A percentile compares a stretch with the other conserved stretches of the same genome.
Evolutionary conservation across 495 filamentous ascomycete species (phyloP).

Genomic region (Aspergillus bridgeri): DNA sequence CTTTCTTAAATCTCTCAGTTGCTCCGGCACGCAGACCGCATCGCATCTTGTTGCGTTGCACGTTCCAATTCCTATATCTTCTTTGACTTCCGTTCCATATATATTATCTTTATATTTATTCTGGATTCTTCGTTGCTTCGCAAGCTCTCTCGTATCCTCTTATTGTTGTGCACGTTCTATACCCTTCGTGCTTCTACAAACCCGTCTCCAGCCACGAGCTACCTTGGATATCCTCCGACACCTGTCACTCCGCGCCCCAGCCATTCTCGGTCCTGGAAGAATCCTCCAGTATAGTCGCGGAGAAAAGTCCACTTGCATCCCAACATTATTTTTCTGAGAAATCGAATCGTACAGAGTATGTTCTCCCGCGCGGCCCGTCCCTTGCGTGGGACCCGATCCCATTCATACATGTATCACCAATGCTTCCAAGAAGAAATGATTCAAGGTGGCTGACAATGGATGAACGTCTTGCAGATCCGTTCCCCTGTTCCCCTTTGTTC

Average conservation of each 20-base stretch:
- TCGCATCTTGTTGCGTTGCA: neutral
- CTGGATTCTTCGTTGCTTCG: neutral
- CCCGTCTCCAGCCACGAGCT: neutral
- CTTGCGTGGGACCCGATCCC: conserved; percentile 10
- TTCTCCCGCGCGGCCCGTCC: conserved; percentile 16
- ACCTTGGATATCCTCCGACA: neutral
- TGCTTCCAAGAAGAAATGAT: neutral
- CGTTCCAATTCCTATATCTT: neutral
- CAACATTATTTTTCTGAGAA: neutral
- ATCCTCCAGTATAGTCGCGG: neutral
- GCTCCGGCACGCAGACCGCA: no score
- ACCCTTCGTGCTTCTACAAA: neutral
- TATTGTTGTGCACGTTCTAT: neutral
- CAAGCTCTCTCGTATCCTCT: neutral
- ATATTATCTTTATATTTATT: neutral
- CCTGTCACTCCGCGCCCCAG: neutral
- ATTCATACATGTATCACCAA: neutral
- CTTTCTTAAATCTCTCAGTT: conserved; percentile 2
- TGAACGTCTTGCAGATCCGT: conserved; percentile 8
- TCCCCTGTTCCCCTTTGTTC: conserved; percentile 1
- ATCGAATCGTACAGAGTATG: conserved; percentile 2
- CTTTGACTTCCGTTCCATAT: neutral
- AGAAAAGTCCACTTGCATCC: neutral
- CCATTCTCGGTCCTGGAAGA: neutral
- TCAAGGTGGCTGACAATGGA: conserved; percentile 1